Percentiles rank a stretch among this genome's conserved stretches.
These are phyloP conservation scores for Gaertneriomyces sp. DNA, from an alignment of 192 early-diverging fungal genomes.

Conservation along the genomic window DNA sequence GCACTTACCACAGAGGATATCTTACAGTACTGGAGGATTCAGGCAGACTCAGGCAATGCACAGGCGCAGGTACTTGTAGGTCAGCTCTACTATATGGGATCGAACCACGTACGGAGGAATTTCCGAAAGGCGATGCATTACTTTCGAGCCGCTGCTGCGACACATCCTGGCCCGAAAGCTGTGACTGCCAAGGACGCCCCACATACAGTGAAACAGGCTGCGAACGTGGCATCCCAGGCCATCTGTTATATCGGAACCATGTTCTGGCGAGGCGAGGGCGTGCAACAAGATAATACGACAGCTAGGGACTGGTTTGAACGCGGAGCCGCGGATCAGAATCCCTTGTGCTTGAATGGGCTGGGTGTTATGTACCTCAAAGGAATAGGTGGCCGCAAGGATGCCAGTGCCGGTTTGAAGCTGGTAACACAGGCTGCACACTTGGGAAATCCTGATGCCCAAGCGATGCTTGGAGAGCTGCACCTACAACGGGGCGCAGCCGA, in stretches of 20 bases:
- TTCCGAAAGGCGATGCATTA: conserved; percentile 60
- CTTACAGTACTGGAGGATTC: conserved; percentile 68
- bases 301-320: conserved; percentile 77
- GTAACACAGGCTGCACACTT: conserved; percentile 67
- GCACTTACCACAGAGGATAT: conserved; percentile 59
- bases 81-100: conserved; percentile 80
- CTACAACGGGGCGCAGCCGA: conserved; percentile 33
- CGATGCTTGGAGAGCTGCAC: conserved; percentile 61
- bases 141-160: conserved; percentile 53
- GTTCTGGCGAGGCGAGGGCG: conserved; percentile 90
- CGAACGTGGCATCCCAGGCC: conserved; percentile 60
- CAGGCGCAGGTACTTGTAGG: conserved; percentile 68
- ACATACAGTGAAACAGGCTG: conserved; percentile 22
- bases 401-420: conserved; percentile 55
- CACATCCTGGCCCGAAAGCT: conserved; percentile 34
- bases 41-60: conserved; percentile 61
- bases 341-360: conserved; percentile 65
- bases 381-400: conserved; percentile 44
- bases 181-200: conserved; percentile 14
- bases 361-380: conserved; percentile 82
- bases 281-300: conserved; percentile 48
- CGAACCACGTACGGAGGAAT: conserved; percentile 46
- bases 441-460: conserved; percentile 74
- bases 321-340: conserved; percentile 62
- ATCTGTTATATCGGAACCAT: conserved; percentile 81